Conservation (phyloP, 192 early-diverging fungal genomes). For the Chytriomyces sp. region DNA sequence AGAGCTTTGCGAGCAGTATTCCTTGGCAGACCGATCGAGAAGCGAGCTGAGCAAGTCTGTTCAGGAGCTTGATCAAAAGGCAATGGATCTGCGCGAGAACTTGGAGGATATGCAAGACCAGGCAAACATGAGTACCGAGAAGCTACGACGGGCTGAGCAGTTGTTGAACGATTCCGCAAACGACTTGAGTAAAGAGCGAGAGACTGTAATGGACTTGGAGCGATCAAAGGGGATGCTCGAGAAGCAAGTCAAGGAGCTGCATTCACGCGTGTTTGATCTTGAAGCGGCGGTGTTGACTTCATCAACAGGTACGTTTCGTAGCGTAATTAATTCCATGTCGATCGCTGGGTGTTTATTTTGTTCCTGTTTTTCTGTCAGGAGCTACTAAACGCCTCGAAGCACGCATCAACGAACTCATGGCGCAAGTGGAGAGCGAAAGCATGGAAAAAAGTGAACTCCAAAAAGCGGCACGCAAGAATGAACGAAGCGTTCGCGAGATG, state of each 20-base stretch:
- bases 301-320: conserved; percentile 39
- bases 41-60: conserved; percentile 74
- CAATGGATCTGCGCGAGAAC: conserved; percentile 70
- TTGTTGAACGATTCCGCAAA: conserved; percentile 66
- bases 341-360: no score
- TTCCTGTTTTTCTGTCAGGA: no score
- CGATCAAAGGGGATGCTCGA: conserved; percentile 71
- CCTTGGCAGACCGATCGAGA: conserved; percentile 68
- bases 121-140: conserved; percentile 67
- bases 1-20: conserved; percentile 72
- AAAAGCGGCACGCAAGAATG: conserved; percentile 64
- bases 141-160: conserved; percentile 70
- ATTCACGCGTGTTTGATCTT: conserved; percentile 74
- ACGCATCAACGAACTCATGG: conserved; percentile 65
- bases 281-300: conserved; percentile 68
- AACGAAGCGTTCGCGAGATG: conserved; percentile 81
- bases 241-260: conserved; percentile 82
- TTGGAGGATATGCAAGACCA: conserved; percentile 78
- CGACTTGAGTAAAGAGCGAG: conserved; percentile 76
- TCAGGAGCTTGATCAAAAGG: conserved; percentile 73
- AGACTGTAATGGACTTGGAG: conserved; percentile 58
- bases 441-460: conserved; percentile 68
- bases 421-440: conserved; percentile 65
- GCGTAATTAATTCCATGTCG: no score
- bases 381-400: conserved; percentile 63